Evolutionary conservation across 2,329 filamentous ascomycete genomes (phyloP).

Genomic region (Dothideomycetes sp.): DNA sequence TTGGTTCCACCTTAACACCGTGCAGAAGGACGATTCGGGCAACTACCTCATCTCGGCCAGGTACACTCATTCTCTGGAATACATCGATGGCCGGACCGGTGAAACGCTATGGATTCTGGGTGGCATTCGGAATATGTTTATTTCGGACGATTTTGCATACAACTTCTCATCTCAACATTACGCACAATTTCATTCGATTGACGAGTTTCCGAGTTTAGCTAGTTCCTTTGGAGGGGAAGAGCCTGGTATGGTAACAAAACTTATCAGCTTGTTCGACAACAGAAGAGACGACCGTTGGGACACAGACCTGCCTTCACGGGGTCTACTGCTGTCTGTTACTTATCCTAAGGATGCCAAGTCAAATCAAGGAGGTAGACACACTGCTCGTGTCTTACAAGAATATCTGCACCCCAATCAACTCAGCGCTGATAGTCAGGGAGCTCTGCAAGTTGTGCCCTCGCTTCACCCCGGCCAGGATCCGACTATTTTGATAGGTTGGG

Average conservation of each 20-base stretch:
- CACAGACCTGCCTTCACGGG: conserved; percentile 18
- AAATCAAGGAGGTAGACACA: conserved; percentile 16
- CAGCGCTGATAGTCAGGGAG: conserved; percentile 21
- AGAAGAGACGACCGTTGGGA: conserved; percentile 16
- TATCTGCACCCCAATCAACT: conserved; percentile 21
- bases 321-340: conserved; percentile 24
- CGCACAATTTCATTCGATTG: conserved; percentile 36
- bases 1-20: conserved; percentile 48
- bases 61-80: conserved; percentile 39
- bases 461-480: conserved; percentile 10
- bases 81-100: conserved; percentile 40
- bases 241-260: conserved; percentile 24
- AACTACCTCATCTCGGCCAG: conserved; percentile 48
- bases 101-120: conserved; percentile 45
- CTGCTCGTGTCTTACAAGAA: conserved; percentile 22
- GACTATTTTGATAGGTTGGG: conserved; percentile 42
- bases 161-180: conserved; percentile 43
- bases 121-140: conserved; percentile 23
- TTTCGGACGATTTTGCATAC: conserved; percentile 18
- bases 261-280: conserved; percentile 43
- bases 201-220: conserved; percentile 28
- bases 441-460: conserved; percentile 18
- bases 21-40: conserved; percentile 42
- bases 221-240: conserved; percentile 3
- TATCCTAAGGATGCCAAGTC: conserved; percentile 18